Percentiles rank a stretch among this genome's conserved stretches.
These are phyloP conservation scores for Boletales sp. DNA, from an alignment of 768 basidiomycete species.

Conservation along the genomic window DNA sequence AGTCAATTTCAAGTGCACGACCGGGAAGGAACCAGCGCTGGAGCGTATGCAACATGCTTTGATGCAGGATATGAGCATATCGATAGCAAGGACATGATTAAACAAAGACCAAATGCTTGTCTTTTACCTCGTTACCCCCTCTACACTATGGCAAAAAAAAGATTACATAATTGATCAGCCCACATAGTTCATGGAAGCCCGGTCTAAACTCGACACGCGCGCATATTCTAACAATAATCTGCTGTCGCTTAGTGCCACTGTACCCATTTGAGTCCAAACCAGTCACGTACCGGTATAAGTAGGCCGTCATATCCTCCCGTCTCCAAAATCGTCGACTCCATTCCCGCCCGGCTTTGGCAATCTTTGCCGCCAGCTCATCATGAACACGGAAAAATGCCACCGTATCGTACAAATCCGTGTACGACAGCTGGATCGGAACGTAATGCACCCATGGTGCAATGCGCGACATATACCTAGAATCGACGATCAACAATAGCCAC, in stretches of 20 bases:
- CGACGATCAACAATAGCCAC: not conserved
- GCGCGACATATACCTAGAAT: constrained; percentile 49
- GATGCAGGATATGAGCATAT: too few relatives aligned
- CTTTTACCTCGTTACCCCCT: too few relatives aligned
- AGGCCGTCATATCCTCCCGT: constrained; percentile 55
- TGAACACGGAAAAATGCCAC: constrained; percentile 72
- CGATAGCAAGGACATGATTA: too few relatives aligned
- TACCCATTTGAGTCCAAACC: fast-evolving
- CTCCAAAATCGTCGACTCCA: constrained; percentile 63
- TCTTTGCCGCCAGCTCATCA: constrained; percentile 54
- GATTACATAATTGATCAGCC: too few relatives aligned
- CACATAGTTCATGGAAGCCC: too few relatives aligned
- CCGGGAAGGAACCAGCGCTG: too few relatives aligned
- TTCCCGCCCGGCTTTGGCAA: constrained; percentile 51
- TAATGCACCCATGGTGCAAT: constrained; percentile 73
- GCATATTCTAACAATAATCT: constrained; percentile 56
- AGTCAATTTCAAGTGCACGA: too few relatives aligned
- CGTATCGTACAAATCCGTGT: constrained; percentile 66
- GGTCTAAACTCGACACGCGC: constrained; percentile 40
- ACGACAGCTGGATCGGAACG: constrained; percentile 62
- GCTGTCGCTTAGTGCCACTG: not conserved
- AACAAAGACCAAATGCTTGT: too few relatives aligned
- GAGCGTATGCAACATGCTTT: too few relatives aligned
- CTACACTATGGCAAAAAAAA: too few relatives aligned
- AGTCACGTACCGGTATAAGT: constrained; percentile 48